phyloP scores from a whole-genome alignment of 768 basidiomycete genomes.

The Nidularia pulvinata region DNA sequence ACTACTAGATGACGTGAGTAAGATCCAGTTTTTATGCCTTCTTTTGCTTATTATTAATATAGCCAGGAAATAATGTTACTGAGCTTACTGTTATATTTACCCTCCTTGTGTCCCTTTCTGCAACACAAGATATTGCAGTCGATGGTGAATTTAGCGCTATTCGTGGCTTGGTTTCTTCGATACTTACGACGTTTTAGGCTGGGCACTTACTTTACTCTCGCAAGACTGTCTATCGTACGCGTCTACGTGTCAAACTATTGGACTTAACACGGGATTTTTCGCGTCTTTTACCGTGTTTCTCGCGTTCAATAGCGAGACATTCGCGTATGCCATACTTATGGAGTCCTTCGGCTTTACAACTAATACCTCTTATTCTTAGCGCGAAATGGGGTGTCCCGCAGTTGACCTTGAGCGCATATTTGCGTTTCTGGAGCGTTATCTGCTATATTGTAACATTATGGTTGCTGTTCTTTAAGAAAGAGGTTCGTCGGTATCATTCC shows the following conservation, averaged over 20 bases:
- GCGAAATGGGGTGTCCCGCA: conserved; percentile 77
- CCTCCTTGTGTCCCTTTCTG: conserved; percentile 90
- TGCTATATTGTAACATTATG: conserved; percentile 88
- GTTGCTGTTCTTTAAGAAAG: conserved; percentile 86
- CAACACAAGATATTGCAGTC: conserved; percentile 99
- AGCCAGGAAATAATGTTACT: conserved; percentile 82
- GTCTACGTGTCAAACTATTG: conserved; percentile 97
- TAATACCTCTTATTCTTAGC: conserved; percentile 28
- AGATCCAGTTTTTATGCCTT: conserved; percentile 1
- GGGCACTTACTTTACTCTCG: conserved; percentile 85
- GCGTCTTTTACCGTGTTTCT: conserved; percentile 97
- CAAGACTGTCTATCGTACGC: conserved; percentile 95
- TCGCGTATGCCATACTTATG: conserved; percentile 53
- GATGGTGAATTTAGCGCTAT: conserved; percentile 70
- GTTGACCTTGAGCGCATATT: conserved; percentile 73
- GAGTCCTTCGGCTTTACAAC: neutral
- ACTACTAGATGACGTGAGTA: conserved; percentile 73
- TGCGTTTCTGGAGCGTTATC: conserved; percentile 83
- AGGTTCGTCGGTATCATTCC: conserved; percentile 46
- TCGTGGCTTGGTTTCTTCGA: neutral
- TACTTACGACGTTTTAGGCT: conserved; percentile 38
- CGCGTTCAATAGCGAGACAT: conserved; percentile 93
- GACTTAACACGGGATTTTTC: conserved; percentile 94
- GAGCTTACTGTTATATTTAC: conserved; percentile 87
- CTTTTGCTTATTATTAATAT: conserved; percentile 9